phyloP scores from a whole-genome alignment of 2,329 filamentous ascomycete genomes.

The Stromatinia cepivora region DNA sequence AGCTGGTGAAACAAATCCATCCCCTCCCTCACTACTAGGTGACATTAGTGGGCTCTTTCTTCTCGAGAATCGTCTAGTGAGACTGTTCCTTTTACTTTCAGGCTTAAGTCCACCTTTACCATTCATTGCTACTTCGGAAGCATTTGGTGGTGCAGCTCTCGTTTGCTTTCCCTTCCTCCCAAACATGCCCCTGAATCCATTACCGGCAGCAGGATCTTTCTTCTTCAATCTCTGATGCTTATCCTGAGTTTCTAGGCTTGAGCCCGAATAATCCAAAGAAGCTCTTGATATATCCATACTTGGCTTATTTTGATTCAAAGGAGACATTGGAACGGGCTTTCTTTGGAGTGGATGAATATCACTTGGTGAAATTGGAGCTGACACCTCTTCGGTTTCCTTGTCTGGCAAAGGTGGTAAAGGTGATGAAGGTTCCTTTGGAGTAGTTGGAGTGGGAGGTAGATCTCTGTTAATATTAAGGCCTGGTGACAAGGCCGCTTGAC shows the following conservation, averaged over 20 bases:
- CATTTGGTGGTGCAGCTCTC: conserved; percentile 22
- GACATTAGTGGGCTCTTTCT: conserved; percentile 40
- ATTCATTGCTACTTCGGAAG: conserved; percentile 33
- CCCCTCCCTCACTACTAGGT: conserved; percentile 27
- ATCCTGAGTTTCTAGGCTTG: conserved; percentile 49
- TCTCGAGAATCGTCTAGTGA: conserved; percentile 46
- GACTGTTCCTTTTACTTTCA: conserved; percentile 30
- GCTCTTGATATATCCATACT: conserved; percentile 31
- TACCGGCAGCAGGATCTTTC: conserved; percentile 40
- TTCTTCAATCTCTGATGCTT: conserved; percentile 58
- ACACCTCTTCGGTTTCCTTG: conserved; percentile 43
- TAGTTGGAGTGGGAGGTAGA: conserved; percentile 46
- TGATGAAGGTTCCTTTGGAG: conserved; percentile 25
- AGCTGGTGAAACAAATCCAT: conserved; percentile 36
- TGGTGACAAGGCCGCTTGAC: conserved; percentile 32
- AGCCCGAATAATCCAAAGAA: conserved; percentile 32
- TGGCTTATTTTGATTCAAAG: conserved; percentile 27
- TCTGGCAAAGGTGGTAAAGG: conserved; percentile 28
- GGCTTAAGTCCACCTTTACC: conserved; percentile 40
- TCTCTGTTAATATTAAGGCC: conserved; percentile 31
- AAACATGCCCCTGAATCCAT: conserved; percentile 66
- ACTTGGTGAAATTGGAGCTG: conserved; percentile 31
- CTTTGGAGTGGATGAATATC: conserved; percentile 27
- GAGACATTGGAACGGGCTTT: conserved; percentile 27
- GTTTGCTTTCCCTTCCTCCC: conserved; percentile 52